Base-by-base conservation (phyloP, 805 yeast species). In the Wickerhamomyces pijperi region DNA sequence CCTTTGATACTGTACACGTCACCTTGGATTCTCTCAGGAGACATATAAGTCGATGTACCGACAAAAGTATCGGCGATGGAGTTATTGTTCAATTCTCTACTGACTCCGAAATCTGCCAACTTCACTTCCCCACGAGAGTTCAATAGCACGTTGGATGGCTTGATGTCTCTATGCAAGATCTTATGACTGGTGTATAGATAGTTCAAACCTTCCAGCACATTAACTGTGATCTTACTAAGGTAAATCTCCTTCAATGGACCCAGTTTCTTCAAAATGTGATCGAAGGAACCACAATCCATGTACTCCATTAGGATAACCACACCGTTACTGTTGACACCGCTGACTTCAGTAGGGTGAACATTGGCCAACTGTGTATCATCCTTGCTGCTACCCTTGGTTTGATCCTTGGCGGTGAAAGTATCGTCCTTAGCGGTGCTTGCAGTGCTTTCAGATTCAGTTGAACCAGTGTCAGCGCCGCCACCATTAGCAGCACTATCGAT, bases 31-130 rank as follows among this genome's bases (percentile, higher is more conserved):
- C 99, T 71, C 53, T 92, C 99, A 0, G 99, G 99, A 1, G 95
- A 83, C 94, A 92, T 92, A 56, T 92, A 92, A 0, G 94, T 86
- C 1, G 96, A 86, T 0, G 99, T 92, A 1, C 99, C 99, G 9
- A 92, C 97, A 66, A 92, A 92, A 0, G 98, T 92, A 53, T 92
- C 96, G 0, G 97, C 98, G 42, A 92, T 73, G 1, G 98, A 92
- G 34, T 54, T 54, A 59, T 90, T 87, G 41, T 85, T 83, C 38
- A 92, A 68, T 55, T 87, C 95, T 43, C 96, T 77, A 23, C 88
- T 78, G 6, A 92, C 99, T 18, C 99, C 99, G 64, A 92, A 92
- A 60, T 92, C 99, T 61, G 97, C 88, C 19, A 92, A 68, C 58
- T 88, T 92, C 48, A 92, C 77, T 46, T 80, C 82, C 19, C 98